Conservation (phyloP, 1,284 basidiomycete genomes). For the Rhodotorula glutinis region DNA sequence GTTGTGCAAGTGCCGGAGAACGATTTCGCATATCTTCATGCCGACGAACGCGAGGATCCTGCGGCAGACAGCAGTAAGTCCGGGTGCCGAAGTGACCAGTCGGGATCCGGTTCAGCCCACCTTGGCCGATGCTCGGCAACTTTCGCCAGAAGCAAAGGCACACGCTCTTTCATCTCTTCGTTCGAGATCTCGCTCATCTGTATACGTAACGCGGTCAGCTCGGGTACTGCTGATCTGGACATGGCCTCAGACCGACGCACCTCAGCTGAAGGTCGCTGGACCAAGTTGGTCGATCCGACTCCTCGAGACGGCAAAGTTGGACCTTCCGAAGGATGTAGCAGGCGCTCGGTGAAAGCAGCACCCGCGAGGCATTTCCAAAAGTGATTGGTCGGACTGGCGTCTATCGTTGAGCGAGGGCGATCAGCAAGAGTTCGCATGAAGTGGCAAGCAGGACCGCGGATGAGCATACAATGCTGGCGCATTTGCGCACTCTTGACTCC, state of each 20-base stretch:
- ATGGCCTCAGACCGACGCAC: background rate
- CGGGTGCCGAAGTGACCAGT: background rate
- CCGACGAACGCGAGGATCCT: slow-evolving; percentile 58
- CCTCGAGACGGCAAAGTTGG: slow-evolving; percentile 54
- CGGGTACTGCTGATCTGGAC: no score
- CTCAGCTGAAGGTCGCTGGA: slow-evolving; percentile 26
- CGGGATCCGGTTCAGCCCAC: slow-evolving; percentile 50
- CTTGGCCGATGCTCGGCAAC: slow-evolving; percentile 57
- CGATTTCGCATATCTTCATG: slow-evolving; percentile 62
- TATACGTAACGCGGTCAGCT: background rate
- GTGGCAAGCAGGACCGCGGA: no score
- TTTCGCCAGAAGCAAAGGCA: slow-evolving; percentile 59
- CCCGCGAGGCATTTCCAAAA: slow-evolving; percentile 56
- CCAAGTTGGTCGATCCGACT: slow-evolving; percentile 51
- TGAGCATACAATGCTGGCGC: slow-evolving; percentile 61
- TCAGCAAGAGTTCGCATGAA: no score
- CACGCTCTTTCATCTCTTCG: slow-evolving; percentile 56
- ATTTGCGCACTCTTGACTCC: slow-evolving; percentile 57
- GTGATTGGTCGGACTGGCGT: slow-evolving; percentile 62
- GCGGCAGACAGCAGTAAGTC: background rate
- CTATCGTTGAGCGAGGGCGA: background rate
- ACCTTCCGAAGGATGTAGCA: slow-evolving; percentile 55
- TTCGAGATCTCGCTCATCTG: slow-evolving; percentile 60
- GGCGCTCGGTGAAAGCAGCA: slow-evolving; percentile 59
- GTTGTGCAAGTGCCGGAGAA: slow-evolving; percentile 18